phyloP scores from a whole-genome alignment of 2,329 filamentous ascomycete species.

The Claviceps paspali region DNA sequence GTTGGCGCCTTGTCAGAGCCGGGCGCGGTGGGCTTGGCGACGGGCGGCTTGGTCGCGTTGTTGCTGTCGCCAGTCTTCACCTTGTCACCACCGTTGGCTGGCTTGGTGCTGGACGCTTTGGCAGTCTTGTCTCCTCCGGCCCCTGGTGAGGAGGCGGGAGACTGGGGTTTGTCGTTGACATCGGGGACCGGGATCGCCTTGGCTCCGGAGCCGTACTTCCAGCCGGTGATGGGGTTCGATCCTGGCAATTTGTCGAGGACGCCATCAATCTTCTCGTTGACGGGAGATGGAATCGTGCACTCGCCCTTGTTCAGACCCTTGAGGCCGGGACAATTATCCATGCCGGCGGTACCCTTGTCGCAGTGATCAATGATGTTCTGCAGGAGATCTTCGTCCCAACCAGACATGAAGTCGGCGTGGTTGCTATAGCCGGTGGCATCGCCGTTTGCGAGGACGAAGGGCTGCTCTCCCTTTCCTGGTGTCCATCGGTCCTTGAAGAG shows the following conservation, averaged over 20 bases:
- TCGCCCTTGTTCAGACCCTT: constrained; percentile 31
- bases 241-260: constrained; percentile 36
- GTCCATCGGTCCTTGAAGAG: constrained; percentile 37
- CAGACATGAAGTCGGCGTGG: constrained; percentile 60
- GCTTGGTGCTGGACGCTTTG: constrained; percentile 1
- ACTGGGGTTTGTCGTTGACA: constrained; percentile 6
- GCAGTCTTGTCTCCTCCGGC: constrained; percentile 1
- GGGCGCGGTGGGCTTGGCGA: background rate
- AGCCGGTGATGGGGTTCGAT: constrained; percentile 38
- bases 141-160: background rate
- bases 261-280: constrained; percentile 30
- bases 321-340: constrained; percentile 43
- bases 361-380: constrained; percentile 54
- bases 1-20: constrained; percentile 7
- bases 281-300: constrained; percentile 34
- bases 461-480: constrained; percentile 37
- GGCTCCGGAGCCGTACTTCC: constrained; percentile 23
- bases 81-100: background rate
- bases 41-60: background rate
- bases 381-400: constrained; percentile 51
- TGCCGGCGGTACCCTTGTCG: constrained; percentile 40
- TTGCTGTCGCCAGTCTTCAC: too few relatives aligned
- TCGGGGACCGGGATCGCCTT: background rate
- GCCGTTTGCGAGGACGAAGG: constrained; percentile 55
- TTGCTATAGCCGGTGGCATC: constrained; percentile 55